Base-by-base conservation (phyloP, 108 stramenopile genomes). In the Nitzschia sp. region DNA sequence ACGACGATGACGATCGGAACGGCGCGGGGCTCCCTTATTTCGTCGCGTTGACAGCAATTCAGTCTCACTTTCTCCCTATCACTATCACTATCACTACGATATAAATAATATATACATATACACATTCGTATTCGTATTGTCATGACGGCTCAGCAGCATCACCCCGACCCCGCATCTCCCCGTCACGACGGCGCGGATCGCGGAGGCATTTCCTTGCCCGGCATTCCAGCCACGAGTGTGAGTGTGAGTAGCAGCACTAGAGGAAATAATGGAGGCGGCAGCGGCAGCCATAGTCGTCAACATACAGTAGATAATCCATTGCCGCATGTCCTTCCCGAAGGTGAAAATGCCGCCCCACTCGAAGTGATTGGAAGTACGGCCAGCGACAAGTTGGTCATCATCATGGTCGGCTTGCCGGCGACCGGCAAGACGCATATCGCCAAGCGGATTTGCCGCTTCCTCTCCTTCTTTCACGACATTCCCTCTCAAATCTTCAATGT, bases 361-460 rank as follows among this genome's bases (percentile, higher is more conserved):
- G 91, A 90, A 66, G 91, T 95, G 38, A 90, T 90, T 53, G 94
- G 94, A 28, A 77, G 77, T 9, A 89, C 87, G 6, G 89, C 85
- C 45, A 72, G 77, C n/a, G 94, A 95, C 67, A 95, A 97, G 65
- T 69, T 98, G 31, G 91, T 99, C 27, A 85, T 99, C 27, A 84
- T 96, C 72, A 92, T 98, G 94, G 93, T 97, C 17, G 98, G 98
- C 1, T 75, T 99, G 13, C 98, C 98, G 1, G 99, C 93, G 0
- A 91, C 95, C 4, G 98, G 98, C 1, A 99, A 99, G 71, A 99
- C 97, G 16, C 95, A 95, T 74, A 96, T 98, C 58, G 93, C 97
- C 54, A 85, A 96, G 47, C 95, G 96, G 33, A 93, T 99, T 58
- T 89, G 83, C 31, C 90, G 97, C 34, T 98, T 97, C 73, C 63